Evolutionary conservation across 345 rosid genomes (phyloP), one percentile per base, ranked within the genome.

Genomic region (Eucalyptus paniculata): DNA sequence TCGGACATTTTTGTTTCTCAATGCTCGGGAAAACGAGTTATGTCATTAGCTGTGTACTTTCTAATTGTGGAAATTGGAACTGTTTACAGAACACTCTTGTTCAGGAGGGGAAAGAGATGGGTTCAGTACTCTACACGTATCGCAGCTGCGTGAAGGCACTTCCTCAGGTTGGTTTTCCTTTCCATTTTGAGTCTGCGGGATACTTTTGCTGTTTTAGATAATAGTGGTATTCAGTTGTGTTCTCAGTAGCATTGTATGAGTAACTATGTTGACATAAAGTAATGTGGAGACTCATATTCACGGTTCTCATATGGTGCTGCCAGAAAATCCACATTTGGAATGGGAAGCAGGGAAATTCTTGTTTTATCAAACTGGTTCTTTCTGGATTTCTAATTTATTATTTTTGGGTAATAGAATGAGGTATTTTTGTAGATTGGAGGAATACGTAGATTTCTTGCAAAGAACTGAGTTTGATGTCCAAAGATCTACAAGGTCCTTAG

Each of bases 71-170:
- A 88, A 86, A 37, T 60, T 88, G 90, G 91, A 90, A 50, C 30
- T 77, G 56, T 67, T 47, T 93, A 92, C 97, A 98, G 99, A 96
- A 95, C 92, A 91, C 94, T 65, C 99, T 97, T 93, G 89, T 97
- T 91, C 96, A 96, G 90, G 99, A 98, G 92, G 99, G 99, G 81
- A 96, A 94, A 92, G 99, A 97, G 94, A 98, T 97, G 99, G 93
- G 97, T 14, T 98, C 99, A 5, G 96, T 98, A 91, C 98, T 98
- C 89, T 98, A 97, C 91, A 96, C 99, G 5, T 98, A 98, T 90
- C 97, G 99, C 90, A 97, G 99, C 88, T 98, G 99, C 87, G 99
- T 98, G 88, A 98, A 98, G 97, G 99, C 99, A 16, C 95, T 98
- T 87, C 99, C 99, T 93, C 99, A 98, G 99, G 99, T 60, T 80